Base-by-base conservation (phyloP, 306 rosid species). In the Lotus japonicus region DNA sequence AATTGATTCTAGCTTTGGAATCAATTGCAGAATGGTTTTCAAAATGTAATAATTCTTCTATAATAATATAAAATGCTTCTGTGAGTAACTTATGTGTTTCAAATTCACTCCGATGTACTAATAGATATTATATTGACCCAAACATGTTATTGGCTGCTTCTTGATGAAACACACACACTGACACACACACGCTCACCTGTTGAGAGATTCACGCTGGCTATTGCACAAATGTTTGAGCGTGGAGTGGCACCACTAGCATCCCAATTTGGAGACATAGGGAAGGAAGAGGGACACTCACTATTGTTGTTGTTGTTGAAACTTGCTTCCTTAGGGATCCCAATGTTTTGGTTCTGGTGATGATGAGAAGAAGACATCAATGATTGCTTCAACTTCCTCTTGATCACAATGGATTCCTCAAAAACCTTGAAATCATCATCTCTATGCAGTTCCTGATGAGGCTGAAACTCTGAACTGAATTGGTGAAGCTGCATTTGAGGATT, bases 251-350 rank as follows among this genome's bases (percentile, higher is more conserved):
- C 73, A 36, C 66, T 76, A 31, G 76, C 54, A 66, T 86, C 95
- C 96, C 90, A 92, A 81, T 86, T 84, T 43, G 76, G 83, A 58
- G 87, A 61, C 21, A 74, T 87, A 4, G 91, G 74, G 56, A 76
- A 81, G 28, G n/a, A n/a, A n/a, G n/a, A n/a, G 79, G 73, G 68
- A 11, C 49, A 66, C 5, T 75, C 80, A 58, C 48, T 77, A 54
- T 49, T 61, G 66, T 56, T 61, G 61, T 48, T 61, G 66, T 56
- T 61, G 70, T 56, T 63, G 19, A 19, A 71, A 75, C 43, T 12
- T 57, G 75, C 61, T 54, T 77, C 86, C 48, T 83, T 85, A 9
- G 84, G 75, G 50, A 75, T 79, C 78, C 72, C 74, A 72, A 19
- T 10, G 58, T 64, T 49, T 75, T 80, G 89, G 7, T 31, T 31